Evolutionary conservation across 75 land plant genomes (phyloP), one percentile per base, ranked within the genome.

Genomic region (Pinus tabuliformis): DNA sequence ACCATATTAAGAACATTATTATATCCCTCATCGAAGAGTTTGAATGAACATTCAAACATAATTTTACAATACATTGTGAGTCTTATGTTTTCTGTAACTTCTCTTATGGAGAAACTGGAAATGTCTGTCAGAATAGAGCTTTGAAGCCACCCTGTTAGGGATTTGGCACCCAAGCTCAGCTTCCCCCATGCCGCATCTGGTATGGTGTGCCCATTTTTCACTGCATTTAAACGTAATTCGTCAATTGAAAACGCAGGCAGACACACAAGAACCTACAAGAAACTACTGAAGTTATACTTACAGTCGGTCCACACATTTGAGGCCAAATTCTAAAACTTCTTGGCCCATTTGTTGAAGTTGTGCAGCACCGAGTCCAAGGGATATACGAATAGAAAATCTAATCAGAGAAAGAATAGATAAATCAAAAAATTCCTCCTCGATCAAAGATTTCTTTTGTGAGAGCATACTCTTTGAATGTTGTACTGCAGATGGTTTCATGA

Each of bases 101-200:
- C 78, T 91, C 93, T 17, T 63, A 24, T 0, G 87, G 83, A 18
- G 70, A 39, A 1, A 87, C 58, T 13, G 39, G 74, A 71, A 91
- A 91, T 13, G 79, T 87, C 74, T 87, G 91, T 76, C 79, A 84
- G 77, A 70, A 91, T 0, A 89, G 75, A 0, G 86, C 21, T 75
- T 89, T 89, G 33, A 89, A 89, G 59, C 93, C 91, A 1, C 93
- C 91, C 80, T 20, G 75, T 81, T 9, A 91, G 17, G 4, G 86
- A 87, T 66, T 91, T 91, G 0, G 91, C 80, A 1, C 79, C 75
- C 77, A 89, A 57, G 57, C 81, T 89, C 75, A 33, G 33, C 33
- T 33, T 33, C 33, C 33, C 33, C 33, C 33, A 33, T 33, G 33
- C 1, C 33, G 33, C 83, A 36, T 79, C 89, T 24, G 89, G 56